Evolutionary conservation across 768 basidiomycete species (phyloP), one percentile per base, ranked within the genome.

Genomic region (Trametes gibbosa): DNA sequence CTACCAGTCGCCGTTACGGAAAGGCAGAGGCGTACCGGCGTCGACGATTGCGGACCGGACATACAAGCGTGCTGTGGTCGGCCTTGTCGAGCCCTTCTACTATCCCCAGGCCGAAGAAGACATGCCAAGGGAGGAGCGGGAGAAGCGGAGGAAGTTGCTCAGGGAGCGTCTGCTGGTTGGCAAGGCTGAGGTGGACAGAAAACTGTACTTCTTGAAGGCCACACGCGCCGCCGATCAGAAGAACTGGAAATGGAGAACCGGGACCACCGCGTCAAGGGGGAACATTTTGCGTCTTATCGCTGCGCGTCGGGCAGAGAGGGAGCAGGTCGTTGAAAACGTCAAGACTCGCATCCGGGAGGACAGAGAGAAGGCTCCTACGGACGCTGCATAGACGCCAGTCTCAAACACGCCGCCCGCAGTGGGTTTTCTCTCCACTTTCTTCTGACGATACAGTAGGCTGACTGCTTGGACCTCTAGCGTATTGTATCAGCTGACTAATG

Each of bases 11-110:
- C 83, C 86, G 43, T 66, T 81, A 19, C 68, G 69, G 12, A 73
- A 79, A 40, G 63, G 59, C 0, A 62, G 50, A 27, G 24, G 64
- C 27, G 17, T 25, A 16, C 29, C 46, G 5, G 34, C 51, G 0
- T n/a, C 17, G 5, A 35, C 49, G 19, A 65, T 72, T 48, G 72
- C 70, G 42, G 49, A 55, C 57, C 80, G 79, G 64, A 87, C 86
- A 21, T 95, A 92, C 77, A 98, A 98, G 70, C 88, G 92, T 35
- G 93, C 93, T 3, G 86, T 96, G 35, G 92, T 98, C 21, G 95
- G 95, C 27, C 81, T 98, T 56, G 84, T 88, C 24, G 87, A 95
- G 63, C 95, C 95, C 1, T 98, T 98, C 79, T 93, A 95, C 76
- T 96, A 94, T 70, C 95, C 95, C 0, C 83, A 82, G 53, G 83